phyloP scores from a whole-genome alignment of 2,329 filamentous ascomycete genomes.

The Cercospora brassicicola region DNA sequence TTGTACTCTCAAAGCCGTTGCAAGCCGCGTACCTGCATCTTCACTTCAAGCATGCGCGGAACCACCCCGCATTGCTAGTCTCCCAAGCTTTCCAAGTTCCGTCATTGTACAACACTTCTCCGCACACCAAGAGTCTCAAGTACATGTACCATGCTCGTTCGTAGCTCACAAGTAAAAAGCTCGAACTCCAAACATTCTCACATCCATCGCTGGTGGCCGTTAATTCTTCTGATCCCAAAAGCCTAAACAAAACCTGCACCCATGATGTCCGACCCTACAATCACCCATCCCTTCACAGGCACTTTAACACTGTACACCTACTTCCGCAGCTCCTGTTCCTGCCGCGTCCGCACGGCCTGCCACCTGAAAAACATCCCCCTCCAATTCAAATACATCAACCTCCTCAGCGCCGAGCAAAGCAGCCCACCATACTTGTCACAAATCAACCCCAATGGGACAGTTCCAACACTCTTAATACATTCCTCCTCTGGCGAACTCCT shows the following conservation, averaged over 20 bases:
- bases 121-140: background rate
- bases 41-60: background rate
- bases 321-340: conserved; percentile 18
- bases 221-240: background rate
- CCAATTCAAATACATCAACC: background rate
- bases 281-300: background rate
- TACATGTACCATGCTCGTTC: background rate
- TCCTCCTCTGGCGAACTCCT: background rate
- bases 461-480: conserved; percentile 5
- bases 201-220: background rate
- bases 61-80: background rate
- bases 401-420: background rate
- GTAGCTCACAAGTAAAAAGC: background rate
- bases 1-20: background rate
- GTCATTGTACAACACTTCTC: background rate
- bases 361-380: conserved; percentile 6
- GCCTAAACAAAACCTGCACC: background rate
- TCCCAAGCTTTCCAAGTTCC: background rate
- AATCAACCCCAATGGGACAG: conserved; percentile 12
- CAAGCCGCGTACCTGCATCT: background rate
- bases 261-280: background rate
- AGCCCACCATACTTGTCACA: background rate
- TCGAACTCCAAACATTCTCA: background rate
- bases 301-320: conserved; percentile 9
- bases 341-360: conserved; percentile 14